Evolutionary conservation across 2,329 filamentous ascomycete genomes (phyloP).

Genomic region (Trichophyton rubrum): DNA sequence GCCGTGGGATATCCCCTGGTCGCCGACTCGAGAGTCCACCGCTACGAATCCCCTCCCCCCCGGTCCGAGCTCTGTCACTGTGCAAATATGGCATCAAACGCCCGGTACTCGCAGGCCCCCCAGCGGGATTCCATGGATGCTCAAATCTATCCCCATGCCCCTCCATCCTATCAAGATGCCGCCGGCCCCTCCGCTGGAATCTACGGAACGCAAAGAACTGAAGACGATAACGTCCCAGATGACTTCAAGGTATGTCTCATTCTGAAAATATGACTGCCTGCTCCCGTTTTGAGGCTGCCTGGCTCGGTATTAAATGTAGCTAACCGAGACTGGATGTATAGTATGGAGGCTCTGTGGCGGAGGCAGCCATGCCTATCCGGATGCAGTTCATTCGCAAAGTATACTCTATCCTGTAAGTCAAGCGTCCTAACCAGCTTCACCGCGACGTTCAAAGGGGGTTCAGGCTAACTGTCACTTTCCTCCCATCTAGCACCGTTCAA

Average conservation of each 20-base stretch:
- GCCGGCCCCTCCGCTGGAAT: conserved; percentile 46
- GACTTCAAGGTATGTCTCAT: conserved; percentile 70
- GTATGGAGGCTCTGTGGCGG: conserved; percentile 87
- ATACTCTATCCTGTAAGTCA: conserved; percentile 71
- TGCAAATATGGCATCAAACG: conserved; percentile 52
- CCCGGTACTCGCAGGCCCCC: conserved; percentile 73
- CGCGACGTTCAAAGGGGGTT: too few species aligned
- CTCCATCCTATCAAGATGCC: conserved; percentile 64
- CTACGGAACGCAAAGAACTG: conserved; percentile 55
- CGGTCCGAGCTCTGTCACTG: not conserved
- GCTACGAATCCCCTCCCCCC: not conserved
- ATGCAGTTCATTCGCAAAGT: conserved; percentile 97
- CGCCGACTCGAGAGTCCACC: not conserved
- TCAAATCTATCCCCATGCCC: conserved; percentile 56
- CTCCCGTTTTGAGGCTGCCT: not conserved
- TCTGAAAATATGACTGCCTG: not conserved
- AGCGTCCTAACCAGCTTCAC: not conserved
- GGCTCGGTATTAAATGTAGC: not conserved
- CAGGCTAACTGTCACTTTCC: not conserved
- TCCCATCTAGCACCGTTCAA: conserved; percentile 56
- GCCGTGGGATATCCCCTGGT: not conserved
- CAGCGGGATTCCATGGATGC: conserved; percentile 79
- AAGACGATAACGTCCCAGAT: conserved; percentile 85
- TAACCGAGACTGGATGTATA: conserved; percentile 23
- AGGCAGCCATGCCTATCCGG: conserved; percentile 87